These are phyloP conservation scores for Papilionanthe hybrid DNA, from an alignment of 116 monocot species.

Conservation along the genomic window DNA sequence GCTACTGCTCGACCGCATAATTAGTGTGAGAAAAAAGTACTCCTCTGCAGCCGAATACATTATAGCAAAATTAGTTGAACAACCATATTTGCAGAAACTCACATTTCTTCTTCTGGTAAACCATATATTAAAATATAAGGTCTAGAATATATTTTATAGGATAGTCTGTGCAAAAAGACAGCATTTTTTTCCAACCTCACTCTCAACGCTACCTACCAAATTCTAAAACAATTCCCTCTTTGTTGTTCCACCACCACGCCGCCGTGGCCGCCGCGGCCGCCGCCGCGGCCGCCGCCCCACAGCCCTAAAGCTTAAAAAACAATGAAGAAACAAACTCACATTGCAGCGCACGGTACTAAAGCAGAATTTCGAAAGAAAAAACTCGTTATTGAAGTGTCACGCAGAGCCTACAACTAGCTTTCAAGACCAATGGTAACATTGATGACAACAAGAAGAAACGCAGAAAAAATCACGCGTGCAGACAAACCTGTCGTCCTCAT, in stretches of 20 bases:
- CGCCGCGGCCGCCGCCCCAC: neutral
- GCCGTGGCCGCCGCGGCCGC: too few species aligned
- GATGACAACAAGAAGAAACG: slow-evolving; percentile 13
- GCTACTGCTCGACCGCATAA: neutral
- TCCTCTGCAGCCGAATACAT: neutral
- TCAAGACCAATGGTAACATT: neutral
- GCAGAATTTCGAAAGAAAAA: neutral
- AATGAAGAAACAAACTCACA: neutral
- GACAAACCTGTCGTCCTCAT: slow-evolving; percentile 2
- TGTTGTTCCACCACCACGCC: neutral
- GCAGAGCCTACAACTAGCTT: neutral
- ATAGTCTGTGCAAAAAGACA: neutral
- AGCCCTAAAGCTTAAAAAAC: neutral
- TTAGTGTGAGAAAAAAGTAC: neutral
- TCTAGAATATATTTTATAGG: neutral
- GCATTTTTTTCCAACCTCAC: too few species aligned
- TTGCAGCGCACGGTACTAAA: neutral
- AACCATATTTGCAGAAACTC: neutral
- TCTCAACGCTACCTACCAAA: neutral
- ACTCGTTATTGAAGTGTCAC: neutral
- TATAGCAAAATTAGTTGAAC: neutral
- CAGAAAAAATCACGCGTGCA: slow-evolving; percentile 6
- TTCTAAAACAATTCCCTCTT: neutral
- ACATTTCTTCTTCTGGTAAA: neutral
- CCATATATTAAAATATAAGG: neutral